These are phyloP conservation scores for Rhytidhysteron rufulum DNA, from an alignment of 2,329 filamentous ascomycete genomes.

Conservation along the genomic window DNA sequence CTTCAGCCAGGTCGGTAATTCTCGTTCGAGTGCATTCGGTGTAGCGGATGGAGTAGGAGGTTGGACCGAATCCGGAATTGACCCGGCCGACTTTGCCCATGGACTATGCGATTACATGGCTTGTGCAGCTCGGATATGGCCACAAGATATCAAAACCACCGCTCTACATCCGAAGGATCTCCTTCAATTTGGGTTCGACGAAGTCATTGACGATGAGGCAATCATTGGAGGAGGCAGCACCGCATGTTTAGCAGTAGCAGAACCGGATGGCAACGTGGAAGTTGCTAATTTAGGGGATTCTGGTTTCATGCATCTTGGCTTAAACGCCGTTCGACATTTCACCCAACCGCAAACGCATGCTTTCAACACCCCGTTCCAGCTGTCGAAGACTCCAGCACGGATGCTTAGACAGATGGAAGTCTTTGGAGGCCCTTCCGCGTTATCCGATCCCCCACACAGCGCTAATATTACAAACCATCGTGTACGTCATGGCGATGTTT, in stretches of 20 bases:
- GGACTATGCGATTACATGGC: slow-evolving; percentile 93
- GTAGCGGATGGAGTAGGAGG: slow-evolving; percentile 94
- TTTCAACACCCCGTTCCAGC: slow-evolving; percentile 96
- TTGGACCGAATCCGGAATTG: slow-evolving; percentile 88
- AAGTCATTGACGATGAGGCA: slow-evolving; percentile 67
- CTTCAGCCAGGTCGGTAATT: slow-evolving; percentile 70
- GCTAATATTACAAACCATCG: slow-evolving; percentile 73
- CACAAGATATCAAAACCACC: slow-evolving; percentile 32
- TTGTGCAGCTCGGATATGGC: slow-evolving; percentile 61
- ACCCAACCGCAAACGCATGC: slow-evolving; percentile 89
- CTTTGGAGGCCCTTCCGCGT: slow-evolving; percentile 66
- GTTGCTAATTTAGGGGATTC: slow-evolving; percentile 95
- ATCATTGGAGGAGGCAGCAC: slow-evolving; percentile 87
- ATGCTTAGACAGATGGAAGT: slow-evolving; percentile 75
- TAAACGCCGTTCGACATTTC: slow-evolving; percentile 78
- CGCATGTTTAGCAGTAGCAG: slow-evolving; percentile 78
- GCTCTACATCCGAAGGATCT: slow-evolving; percentile 62
- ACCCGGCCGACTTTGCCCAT: slow-evolving; percentile 93
- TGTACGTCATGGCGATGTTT: slow-evolving; percentile 84
- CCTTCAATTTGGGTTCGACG: slow-evolving; percentile 80
- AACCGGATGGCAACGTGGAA: slow-evolving; percentile 70
- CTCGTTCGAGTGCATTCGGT: slow-evolving; percentile 72
- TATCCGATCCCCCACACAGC: slow-evolving; percentile 80
- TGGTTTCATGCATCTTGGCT: slow-evolving; percentile 81
- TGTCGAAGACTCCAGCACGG: slow-evolving; percentile 78